These are phyloP conservation scores for Penicillium sp. DNA, from an alignment of 2,329 filamentous ascomycete genomes.

Conservation along the genomic window DNA sequence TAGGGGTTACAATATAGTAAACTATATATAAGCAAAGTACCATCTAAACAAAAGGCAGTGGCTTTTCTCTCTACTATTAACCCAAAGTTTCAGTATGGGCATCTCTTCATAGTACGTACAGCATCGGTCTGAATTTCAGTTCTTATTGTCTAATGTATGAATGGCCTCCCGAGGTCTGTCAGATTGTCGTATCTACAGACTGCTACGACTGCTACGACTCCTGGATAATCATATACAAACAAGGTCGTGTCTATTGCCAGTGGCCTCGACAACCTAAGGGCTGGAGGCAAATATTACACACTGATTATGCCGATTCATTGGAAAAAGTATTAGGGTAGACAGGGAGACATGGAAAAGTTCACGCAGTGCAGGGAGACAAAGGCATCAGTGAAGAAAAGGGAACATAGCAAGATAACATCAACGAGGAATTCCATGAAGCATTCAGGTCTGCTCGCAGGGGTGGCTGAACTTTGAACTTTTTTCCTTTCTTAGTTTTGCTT, in stretches of 20 bases:
- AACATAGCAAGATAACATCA: constrained; percentile 25
- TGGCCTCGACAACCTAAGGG: background rate
- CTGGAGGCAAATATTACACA: constrained; percentile 13
- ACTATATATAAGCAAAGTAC: too few species aligned
- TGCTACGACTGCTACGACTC: background rate
- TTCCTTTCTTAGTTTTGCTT: constrained; percentile 83
- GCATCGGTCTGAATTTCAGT: background rate
- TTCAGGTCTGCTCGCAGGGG: constrained; percentile 20
- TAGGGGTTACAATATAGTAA: too few species aligned
- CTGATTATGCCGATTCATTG: constrained; percentile 27
- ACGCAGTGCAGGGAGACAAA: constrained; percentile 17
- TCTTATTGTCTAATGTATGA: background rate
- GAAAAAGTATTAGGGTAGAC: constrained; percentile 24
- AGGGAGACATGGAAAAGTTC: constrained; percentile 7
- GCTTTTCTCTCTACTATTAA: too few species aligned
- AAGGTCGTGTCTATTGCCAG: background rate
- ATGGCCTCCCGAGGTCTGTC: background rate
- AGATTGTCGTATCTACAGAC: background rate
- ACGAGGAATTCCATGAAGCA: constrained; percentile 35
- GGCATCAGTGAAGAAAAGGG: constrained; percentile 18
- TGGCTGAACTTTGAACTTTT: constrained; percentile 3
- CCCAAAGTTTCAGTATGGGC: too few species aligned
- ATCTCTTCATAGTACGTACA: background rate
- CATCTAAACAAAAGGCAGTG: too few species aligned
- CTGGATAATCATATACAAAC: background rate